Evolutionary conservation across 192 early-diverging fungal species (phyloP).

Genomic region (Backusella tarrabulga): DNA sequence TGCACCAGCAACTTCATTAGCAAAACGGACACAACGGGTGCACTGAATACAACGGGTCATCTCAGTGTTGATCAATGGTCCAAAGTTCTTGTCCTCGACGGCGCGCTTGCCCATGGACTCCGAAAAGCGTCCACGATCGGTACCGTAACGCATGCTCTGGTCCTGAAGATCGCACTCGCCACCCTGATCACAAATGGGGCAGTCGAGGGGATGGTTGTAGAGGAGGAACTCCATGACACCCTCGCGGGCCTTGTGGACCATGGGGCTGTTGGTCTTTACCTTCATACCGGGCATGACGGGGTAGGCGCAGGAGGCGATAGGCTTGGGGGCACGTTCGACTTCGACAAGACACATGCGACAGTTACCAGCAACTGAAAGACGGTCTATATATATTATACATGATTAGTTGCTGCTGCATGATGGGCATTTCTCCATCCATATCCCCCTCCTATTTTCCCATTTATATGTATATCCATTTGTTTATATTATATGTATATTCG

Average conservation of each 20-base stretch:
- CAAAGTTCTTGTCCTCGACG: constrained; percentile 96
- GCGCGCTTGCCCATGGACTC: constrained; percentile 90
- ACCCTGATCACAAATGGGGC: constrained; percentile 98
- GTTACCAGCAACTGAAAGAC: constrained; percentile 96
- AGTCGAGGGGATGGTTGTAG: constrained; percentile 97
- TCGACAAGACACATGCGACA: constrained; percentile 99
- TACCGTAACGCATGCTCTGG: constrained; percentile 94
- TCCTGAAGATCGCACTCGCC: constrained; percentile 99
- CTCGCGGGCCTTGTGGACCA: constrained; percentile 96
- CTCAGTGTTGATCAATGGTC: constrained; percentile 91
- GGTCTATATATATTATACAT: constrained; percentile 58
- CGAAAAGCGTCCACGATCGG: constrained; percentile 86
- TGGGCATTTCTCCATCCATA: not conserved
- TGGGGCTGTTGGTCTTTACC: constrained; percentile 90
- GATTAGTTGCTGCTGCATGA: not conserved
- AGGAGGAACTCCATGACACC: constrained; percentile 93
- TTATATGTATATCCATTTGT: not conserved
- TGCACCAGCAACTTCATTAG: constrained; percentile 97
- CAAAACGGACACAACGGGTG: constrained; percentile 97
- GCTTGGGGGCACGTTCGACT: constrained; percentile 94
- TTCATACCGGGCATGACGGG: constrained; percentile 98
- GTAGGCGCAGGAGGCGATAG: constrained; percentile 95
- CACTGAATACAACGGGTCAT: constrained; percentile 99
- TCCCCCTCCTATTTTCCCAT: not conserved
- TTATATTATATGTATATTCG: not conserved